A percentile compares a stretch with the other conserved stretches of the same genome.
Evolutionary conservation across 2,329 filamentous ascomycete genomes (phyloP).

Genomic region (Stromatinia cepivora): DNA sequence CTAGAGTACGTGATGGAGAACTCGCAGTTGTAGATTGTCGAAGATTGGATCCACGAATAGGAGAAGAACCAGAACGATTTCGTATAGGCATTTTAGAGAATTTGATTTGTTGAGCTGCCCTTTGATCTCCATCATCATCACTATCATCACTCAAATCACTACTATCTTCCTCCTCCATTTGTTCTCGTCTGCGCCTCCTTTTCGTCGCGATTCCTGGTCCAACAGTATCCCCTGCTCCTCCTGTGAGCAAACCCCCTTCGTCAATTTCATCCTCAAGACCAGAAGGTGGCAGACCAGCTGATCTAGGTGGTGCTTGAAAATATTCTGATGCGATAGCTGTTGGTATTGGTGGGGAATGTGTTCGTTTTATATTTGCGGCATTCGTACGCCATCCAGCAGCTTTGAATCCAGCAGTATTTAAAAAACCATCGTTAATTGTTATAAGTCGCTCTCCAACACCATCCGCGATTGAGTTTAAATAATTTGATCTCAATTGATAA

Average conservation of each 20-base stretch:
- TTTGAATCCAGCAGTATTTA: conserved; percentile 80
- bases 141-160: conserved; percentile 83
- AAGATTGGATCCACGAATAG: conserved; percentile 67
- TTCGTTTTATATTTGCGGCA: conserved; percentile 74
- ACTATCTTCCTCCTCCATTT: conserved; percentile 77
- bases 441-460: conserved; percentile 83
- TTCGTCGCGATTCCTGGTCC: conserved; percentile 67
- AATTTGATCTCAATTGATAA: conserved; percentile 78
- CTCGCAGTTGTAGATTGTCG: conserved; percentile 67
- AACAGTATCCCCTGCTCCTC: conserved; percentile 64
- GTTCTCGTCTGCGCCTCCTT: conserved; percentile 65
- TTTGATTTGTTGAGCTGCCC: conserved; percentile 85
- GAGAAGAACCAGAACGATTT: conserved; percentile 83
- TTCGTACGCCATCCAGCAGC: conserved; percentile 78
- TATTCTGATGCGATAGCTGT: conserved; percentile 81
- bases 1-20: conserved; percentile 60
- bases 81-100: conserved; percentile 95
- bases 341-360: conserved; percentile 82
- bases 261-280: conserved; percentile 67
- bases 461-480: conserved; percentile 77
- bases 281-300: conserved; percentile 53
- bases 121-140: conserved; percentile 71
- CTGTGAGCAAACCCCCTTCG: conserved; percentile 67
- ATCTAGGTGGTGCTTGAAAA: conserved; percentile 69
- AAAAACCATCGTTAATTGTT: conserved; percentile 73